Conservation (phyloP, 768 basidiomycete species). For the Rhodosporidiobolus odoratus region DNA sequence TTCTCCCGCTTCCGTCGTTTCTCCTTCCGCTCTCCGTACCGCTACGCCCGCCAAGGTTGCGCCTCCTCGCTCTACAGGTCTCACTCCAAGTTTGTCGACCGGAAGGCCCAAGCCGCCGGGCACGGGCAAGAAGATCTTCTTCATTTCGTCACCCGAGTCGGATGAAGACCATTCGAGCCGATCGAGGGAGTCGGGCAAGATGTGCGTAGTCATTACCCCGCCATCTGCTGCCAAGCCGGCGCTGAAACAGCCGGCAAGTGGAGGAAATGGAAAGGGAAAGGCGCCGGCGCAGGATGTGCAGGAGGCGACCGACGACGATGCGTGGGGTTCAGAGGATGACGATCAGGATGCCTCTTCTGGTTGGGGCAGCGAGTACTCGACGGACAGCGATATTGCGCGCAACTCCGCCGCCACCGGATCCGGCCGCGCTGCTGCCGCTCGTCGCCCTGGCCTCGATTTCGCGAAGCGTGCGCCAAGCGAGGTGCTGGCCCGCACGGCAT, state of each 20-base stretch:
- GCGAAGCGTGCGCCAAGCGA: constrained; percentile 28
- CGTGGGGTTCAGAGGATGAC: constrained; percentile 36
- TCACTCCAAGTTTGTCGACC: constrained; percentile 1
- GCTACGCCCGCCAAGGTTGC: constrained; percentile 10
- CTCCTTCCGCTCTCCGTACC: neutral
- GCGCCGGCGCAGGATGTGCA: neutral
- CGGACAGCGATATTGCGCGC: constrained; percentile 27
- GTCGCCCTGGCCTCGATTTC: constrained; percentile 17
- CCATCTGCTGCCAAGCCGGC: constrained; percentile 40
- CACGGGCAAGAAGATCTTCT: constrained; percentile 39
- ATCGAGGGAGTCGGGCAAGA: constrained; percentile 12
- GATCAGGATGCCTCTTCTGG: constrained; percentile 37
- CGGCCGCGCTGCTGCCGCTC: neutral
- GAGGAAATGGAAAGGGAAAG: constrained; percentile 33
- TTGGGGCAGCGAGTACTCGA: constrained; percentile 39
- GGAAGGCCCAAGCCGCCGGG: constrained; percentile 6
- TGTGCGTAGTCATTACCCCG: constrained; percentile 1
- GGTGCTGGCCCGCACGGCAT: constrained; percentile 24
- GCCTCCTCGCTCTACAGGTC: neutral
- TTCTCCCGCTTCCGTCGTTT: neutral
- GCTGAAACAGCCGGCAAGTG: constrained; percentile 1
- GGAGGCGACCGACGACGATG: constrained; percentile 4
- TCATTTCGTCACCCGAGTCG: constrained; percentile 40
- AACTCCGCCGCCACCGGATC: neutral
- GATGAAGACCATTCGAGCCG: constrained; percentile 28